These are phyloP conservation scores for Verticillium klebahnii DNA, from an alignment of 2,329 filamentous ascomycete species.

Conservation along the genomic window DNA sequence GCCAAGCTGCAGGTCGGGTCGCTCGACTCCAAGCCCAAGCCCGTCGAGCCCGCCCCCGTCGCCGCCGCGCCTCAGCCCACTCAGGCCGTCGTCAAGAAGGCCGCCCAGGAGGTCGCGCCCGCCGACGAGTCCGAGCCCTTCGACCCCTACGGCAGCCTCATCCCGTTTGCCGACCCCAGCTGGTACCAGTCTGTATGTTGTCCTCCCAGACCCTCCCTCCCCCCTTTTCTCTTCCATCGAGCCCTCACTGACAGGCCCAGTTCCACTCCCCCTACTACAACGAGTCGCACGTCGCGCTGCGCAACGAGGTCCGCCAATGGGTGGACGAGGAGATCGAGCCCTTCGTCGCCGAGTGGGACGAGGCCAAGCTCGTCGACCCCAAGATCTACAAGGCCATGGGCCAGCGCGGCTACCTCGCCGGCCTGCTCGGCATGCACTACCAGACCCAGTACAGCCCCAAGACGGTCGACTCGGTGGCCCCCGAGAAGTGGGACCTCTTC, in stretches of 20 bases:
- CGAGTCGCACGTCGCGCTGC: slow-evolving; percentile 85
- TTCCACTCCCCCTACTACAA: slow-evolving; percentile 98
- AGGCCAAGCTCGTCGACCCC: slow-evolving; percentile 83
- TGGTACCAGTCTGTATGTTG: slow-evolving; percentile 87
- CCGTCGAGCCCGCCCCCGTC: slow-evolving; percentile 47
- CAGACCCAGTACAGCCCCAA: slow-evolving; percentile 69
- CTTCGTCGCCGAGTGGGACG: slow-evolving; percentile 92
- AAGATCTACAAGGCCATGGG: slow-evolving; percentile 96
- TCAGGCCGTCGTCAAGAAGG: slow-evolving; percentile 16
- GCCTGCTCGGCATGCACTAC: slow-evolving; percentile 80
- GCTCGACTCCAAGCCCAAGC: slow-evolving; percentile 78
- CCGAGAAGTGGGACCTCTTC: slow-evolving; percentile 96
- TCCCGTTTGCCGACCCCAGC: slow-evolving; percentile 86
- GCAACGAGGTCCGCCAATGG: slow-evolving; percentile 88
- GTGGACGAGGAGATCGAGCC: slow-evolving; percentile 86
- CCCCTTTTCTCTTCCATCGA: background rate
- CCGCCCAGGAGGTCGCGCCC: slow-evolving; percentile 29
- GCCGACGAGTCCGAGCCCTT: slow-evolving; percentile 65
- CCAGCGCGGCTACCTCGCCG: slow-evolving; percentile 86
- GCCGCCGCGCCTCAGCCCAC: slow-evolving; percentile 42
- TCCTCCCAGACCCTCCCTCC: background rate
- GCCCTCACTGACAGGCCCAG: slow-evolving; percentile 33
- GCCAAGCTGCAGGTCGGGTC: slow-evolving; percentile 76
- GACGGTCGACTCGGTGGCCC: slow-evolving; percentile 69
- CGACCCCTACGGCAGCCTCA: slow-evolving; percentile 78